Evolutionary conservation across 306 rosid species (phyloP), one percentile per base, ranked within the genome.

Genomic region (Abrus pulchellus): DNA sequence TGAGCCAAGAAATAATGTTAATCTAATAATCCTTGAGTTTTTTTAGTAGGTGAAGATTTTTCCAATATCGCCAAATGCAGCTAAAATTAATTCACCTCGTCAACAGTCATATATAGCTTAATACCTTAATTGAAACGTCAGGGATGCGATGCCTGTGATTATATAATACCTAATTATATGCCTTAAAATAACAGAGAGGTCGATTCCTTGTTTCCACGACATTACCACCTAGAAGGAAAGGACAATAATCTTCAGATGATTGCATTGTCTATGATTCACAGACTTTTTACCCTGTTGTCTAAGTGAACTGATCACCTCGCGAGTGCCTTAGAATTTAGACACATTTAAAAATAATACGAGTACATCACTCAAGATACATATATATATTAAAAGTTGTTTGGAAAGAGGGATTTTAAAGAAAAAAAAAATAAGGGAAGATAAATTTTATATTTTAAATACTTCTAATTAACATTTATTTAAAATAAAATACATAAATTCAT

Each of bases 161-260:
- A 9, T 32, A 49, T 30, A 1, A 27, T 9, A 34, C 40, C 7
- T 36, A 71, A 32, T 56, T 13, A 65, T 61, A 62, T 69, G 72
- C 3, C 1, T 50, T 72, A 20, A 44, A 40, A 54, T 8, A 27
- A 13, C 28, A 9, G 7, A 38, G 7, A 20, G 32, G 2, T 7
- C 9, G 9, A 71, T n/a, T 38, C n/a, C 80, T 56, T 65, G 52
- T 65, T 82, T 59, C 56, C 76, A 63, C 72, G 20, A 64, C 43
- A 12, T 48, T 68, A 49, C 80, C 84, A 76, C 83, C 83, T 60
- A 11, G 66, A 56, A 33, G 84, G 68, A 75, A 85, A 80, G 78
- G 72, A 78, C 43, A 29, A 68, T 4, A 49, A 74, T 55, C 70
- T 65, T 30, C 66, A 60, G 82, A 76, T 67, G 79, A 28, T 52